A percentile compares a stretch with the other conserved stretches of the same genome.
Evolutionary conservation across 148 eudicot genomes (phyloP).

Genomic region (Pharnaceum exiguum): DNA sequence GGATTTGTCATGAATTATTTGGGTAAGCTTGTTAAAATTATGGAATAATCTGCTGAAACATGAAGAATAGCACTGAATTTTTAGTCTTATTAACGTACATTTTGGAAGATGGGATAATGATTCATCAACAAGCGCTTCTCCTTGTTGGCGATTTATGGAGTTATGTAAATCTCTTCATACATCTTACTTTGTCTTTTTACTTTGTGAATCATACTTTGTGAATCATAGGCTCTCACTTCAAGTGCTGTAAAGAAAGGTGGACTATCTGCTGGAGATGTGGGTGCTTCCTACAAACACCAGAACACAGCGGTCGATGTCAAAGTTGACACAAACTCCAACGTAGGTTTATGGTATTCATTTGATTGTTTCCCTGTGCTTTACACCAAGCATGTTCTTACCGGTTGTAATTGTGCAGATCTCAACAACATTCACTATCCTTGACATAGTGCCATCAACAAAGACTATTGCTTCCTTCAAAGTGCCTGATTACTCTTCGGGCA

Average conservation of each 20-base stretch:
- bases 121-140: too few species aligned
- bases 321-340: conserved; percentile 84
- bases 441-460: conserved; percentile 76
- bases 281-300: conserved; percentile 64
- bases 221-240: conserved; percentile 63
- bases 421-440: conserved; percentile 57
- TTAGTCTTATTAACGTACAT: too few species aligned
- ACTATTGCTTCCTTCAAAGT: conserved; percentile 70
- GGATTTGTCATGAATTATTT: too few species aligned
- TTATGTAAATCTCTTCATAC: too few species aligned
- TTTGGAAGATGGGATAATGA: too few species aligned
- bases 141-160: too few species aligned
- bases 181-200: not conserved
- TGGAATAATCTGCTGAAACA: too few species aligned
- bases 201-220: not conserved
- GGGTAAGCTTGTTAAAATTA: too few species aligned
- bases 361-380: not conserved
- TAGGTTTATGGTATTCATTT: conserved; percentile 24
- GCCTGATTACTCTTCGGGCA: conserved; percentile 73
- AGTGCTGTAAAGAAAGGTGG: conserved; percentile 95
- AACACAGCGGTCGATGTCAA: conserved; percentile 65
- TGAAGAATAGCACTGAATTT: too few species aligned
- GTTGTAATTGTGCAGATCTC: conserved; percentile 47
- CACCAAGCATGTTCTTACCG: conserved; percentile 1
- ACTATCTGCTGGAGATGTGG: conserved; percentile 81